Conservation (phyloP, 139 green algal genomes). For the Chlamydomonas sp. region DNA sequence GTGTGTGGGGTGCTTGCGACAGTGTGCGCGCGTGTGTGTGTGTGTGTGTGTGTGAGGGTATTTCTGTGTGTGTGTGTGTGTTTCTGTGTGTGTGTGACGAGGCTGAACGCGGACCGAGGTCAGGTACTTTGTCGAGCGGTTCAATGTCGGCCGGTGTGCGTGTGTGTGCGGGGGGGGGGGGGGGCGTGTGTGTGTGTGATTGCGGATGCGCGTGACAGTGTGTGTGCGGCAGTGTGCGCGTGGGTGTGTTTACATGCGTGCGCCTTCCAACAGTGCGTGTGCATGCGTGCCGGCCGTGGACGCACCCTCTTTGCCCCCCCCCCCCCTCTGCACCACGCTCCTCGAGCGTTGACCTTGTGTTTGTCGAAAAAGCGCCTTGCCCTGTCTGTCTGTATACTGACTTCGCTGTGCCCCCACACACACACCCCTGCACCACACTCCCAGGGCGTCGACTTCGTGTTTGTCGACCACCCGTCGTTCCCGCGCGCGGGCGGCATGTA, state of each 20-base stretch:
- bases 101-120: not conserved
- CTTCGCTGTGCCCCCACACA: not conserved
- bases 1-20: conserved; percentile 23
- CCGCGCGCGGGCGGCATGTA: conserved; percentile 62
- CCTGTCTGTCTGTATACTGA: too few species aligned
- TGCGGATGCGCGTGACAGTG: not conserved
- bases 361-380: too few species aligned
- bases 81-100: too few species aligned
- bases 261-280: not conserved
- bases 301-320: too few species aligned
- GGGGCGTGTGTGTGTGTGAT: too few species aligned
- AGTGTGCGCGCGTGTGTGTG: too few species aligned
- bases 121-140: not conserved
- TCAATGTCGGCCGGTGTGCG: not conserved
- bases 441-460: conserved; percentile 73
- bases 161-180: too few species aligned
- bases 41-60: too few species aligned
- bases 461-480: conserved; percentile 73
- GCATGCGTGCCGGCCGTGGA: too few species aligned
- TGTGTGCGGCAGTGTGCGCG: not conserved
- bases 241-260: conserved; percentile 3
- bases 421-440: not conserved
- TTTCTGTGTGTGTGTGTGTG: too few species aligned
- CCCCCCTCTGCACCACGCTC: too few species aligned
- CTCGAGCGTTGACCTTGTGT: too few species aligned